These are phyloP conservation scores for Alnus rubra DNA, from an alignment of 306 rosid species.

Conservation along the genomic window DNA sequence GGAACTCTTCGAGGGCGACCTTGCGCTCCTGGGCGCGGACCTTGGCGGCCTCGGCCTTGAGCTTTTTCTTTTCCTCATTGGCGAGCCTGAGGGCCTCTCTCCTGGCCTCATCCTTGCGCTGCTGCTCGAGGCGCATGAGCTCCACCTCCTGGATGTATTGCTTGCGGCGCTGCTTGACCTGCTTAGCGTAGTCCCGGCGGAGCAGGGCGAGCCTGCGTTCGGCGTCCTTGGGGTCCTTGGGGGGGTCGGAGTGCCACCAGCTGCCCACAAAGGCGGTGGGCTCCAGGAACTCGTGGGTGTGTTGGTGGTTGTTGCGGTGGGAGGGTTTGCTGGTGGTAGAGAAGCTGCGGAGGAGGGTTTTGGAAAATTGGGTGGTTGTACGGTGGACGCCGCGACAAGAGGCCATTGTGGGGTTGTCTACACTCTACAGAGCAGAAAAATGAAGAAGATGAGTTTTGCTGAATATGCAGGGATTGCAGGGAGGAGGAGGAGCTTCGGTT, in stretches of 20 bases:
- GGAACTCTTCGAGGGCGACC: constrained; percentile 45
- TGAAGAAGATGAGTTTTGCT: no score
- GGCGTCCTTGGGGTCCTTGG: constrained; percentile 47
- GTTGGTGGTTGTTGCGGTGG: constrained; percentile 39
- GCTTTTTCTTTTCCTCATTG: constrained; percentile 49
- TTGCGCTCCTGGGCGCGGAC: constrained; percentile 49
- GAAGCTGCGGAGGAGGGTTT: constrained; percentile 24
- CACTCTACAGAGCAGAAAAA: no score
- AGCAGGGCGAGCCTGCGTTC: constrained; percentile 43
- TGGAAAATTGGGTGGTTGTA: constrained; percentile 7
- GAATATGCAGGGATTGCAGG: no score
- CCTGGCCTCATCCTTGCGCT: constrained; percentile 46
- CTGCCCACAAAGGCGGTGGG: constrained; percentile 39
- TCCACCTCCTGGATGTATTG: constrained; percentile 47
- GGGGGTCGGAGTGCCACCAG: constrained; percentile 39
- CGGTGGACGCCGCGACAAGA: background rate
- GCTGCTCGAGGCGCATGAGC: constrained; percentile 49
- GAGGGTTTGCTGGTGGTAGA: constrained; percentile 33
- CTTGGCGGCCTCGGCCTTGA: constrained; percentile 47
- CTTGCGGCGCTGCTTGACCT: constrained; percentile 48
- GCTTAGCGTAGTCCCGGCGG: constrained; percentile 52
- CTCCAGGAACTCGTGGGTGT: constrained; percentile 39
- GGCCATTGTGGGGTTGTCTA: background rate
- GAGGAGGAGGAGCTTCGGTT: no score
- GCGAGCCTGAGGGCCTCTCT: constrained; percentile 48